Base-by-base conservation (phyloP, 768 basidiomycete species). In the Tulasnella calospora region DNA sequence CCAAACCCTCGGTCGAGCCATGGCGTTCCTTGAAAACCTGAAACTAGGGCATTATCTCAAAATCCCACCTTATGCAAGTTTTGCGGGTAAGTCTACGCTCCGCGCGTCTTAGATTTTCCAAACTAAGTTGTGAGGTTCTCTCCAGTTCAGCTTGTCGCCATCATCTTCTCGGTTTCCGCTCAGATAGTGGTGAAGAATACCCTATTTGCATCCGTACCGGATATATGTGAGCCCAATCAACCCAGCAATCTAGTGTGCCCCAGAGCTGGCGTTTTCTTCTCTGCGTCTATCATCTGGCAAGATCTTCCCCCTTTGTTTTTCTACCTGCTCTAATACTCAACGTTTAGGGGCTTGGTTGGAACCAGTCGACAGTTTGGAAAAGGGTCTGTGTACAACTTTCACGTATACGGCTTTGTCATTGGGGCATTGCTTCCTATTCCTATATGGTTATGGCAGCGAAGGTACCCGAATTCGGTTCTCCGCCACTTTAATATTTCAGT, bases 31-130 rank as follows among this genome's bases (percentile, higher is more conserved):
- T 51, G 47, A 51, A 51, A 23, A 51, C 47, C 47, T 51, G 17
- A 85, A 84, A 76, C 78, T 82, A 23, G 87, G 87, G 0, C 87
- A 88, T 81, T 88, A 88, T 81, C 85, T 87, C 83, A 88, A 88
- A 81, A 82, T 87, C 3, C 86, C 87, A 8, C 87, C 87, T 10
- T 81, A 87, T 10, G 81, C 83, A 1, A 85, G 85, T 51, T 0
- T 88, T 87, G 80, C 69, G 81, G 13, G 85, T 85, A 85, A 46
- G 61, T 81, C 81, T 4, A 30, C 23, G 19, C 17, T 10, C n/a
- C 9, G 27, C 5, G n/a, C 30, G 10, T 72, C 7, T 21, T 55
- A 46, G 9, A 41, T 3, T 19, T 15, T 10, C 17, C 21, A 3
- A 21, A 51, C 47, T 23, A 10, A 23, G 10, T 10, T 15, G 41